phyloP scores from a whole-genome alignment of 331 rosid species.

The Stylosanthes scabra region DNA sequence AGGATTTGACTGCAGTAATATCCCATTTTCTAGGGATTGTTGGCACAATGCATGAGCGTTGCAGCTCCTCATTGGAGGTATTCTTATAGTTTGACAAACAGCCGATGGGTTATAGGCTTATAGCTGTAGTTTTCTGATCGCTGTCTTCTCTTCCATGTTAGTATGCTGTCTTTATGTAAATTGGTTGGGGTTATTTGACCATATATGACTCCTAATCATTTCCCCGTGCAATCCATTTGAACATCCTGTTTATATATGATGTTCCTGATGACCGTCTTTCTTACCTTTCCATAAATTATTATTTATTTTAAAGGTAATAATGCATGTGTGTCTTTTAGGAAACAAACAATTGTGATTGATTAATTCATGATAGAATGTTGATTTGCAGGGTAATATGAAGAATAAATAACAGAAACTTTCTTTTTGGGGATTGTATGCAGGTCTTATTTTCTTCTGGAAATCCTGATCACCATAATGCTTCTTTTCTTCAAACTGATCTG shows the following conservation, averaged over 20 bases:
- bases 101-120: conserved; percentile 28
- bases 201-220: conserved; percentile 9
- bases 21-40: conserved; percentile 84
- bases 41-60: conserved; percentile 86
- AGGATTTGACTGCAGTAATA: conserved; percentile 59
- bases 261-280: conserved; percentile 10
- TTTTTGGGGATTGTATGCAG: conserved; percentile 51
- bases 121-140: conserved; percentile 17
- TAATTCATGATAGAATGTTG: conserved; percentile 20
- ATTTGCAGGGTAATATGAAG: background rate
- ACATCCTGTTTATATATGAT: conserved; percentile 17
- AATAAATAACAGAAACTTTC: background rate
- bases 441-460: conserved; percentile 75
- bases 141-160: background rate
- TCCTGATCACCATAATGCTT: conserved; percentile 54
- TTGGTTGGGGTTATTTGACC: conserved; percentile 10
- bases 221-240: conserved; percentile 16
- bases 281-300: conserved; percentile 23
- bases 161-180: conserved; percentile 13
- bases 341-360: conserved; percentile 20
- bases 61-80: conserved; percentile 88
- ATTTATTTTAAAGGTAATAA: conserved; percentile 20
- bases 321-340: conserved; percentile 18
- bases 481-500: conserved; percentile 69
- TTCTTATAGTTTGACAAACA: conserved; percentile 31